Evolutionary conservation across 1,139 yeast genomes (phyloP), one percentile per base, ranked within the genome.

Genomic region (Groenewaldozyma sp.): DNA sequence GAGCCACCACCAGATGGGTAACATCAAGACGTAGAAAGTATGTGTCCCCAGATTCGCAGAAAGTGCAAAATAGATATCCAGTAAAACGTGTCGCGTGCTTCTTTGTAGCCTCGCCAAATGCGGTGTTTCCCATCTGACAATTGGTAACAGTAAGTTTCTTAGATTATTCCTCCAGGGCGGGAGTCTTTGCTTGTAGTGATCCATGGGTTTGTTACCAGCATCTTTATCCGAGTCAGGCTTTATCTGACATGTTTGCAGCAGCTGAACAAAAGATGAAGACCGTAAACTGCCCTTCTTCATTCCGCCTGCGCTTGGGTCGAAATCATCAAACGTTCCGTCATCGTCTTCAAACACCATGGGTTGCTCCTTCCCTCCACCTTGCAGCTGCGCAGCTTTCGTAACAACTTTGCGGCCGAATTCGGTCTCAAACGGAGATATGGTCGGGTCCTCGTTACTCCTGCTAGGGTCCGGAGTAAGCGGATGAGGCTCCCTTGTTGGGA

Each of bases 31-130:
- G 58, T 91, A 91, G 57, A 91, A 91, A 0, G 95, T 86, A 60
- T 91, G 98, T 7, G 94, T 76, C 0, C 96, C 98, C 48, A 91
- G 67, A 54, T 82, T 80, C 18, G 98, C 96, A 2, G 94, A 74
- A 69, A 86, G 76, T 11, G 94, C 84, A 61, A 91, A 91, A 58
- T 82, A 91, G 35, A 70, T 58, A 60, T 88, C 96, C 41, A 80
- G 63, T 22, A 63, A 45, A 2, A 78, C 73, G 28, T 63, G 61
- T 41, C 94, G 65, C 18, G 70, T 52, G 18, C 49, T 42, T 5
- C 53, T 45, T 63, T 91, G 98, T 45, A 84, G 61, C 2, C 53
- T 51, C n/a, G 73, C 69, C 20, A 91, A 58, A 3, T 71, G 48
- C 2, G 72, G 75, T 0, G 94, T 79, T 58, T 91, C 97, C 43